Evolutionary conservation across 495 filamentous ascomycete species (phyloP).

Genomic region (Aspergillus sclerotiicarbonarius): DNA sequence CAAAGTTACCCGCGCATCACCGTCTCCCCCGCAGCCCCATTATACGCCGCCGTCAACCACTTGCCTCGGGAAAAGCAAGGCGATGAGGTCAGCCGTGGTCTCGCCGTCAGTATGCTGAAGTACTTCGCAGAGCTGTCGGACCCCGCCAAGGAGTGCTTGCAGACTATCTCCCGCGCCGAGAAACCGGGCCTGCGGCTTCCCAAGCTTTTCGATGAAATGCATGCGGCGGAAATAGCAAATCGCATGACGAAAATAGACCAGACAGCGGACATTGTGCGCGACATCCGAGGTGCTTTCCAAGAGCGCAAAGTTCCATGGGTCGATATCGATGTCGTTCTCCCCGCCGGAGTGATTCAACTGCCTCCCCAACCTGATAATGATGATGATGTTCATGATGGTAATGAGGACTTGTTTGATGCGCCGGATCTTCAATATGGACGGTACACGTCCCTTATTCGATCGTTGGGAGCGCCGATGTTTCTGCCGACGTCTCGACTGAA

Average conservation of each 20-base stretch:
- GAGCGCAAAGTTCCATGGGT: constrained; percentile 77
- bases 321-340: constrained; percentile 85
- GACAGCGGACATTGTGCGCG: constrained; percentile 63
- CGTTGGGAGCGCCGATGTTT: constrained; percentile 80
- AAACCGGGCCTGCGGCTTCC: constrained; percentile 45
- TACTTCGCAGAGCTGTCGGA: constrained; percentile 89
- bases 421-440: constrained; percentile 66
- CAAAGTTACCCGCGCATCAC: constrained; percentile 86
- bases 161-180: constrained; percentile 31
- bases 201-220: constrained; percentile 80
- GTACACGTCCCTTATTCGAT: constrained; percentile 69
- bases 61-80: constrained; percentile 93
- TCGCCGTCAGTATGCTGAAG: constrained; percentile 88
- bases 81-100: constrained; percentile 80
- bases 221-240: constrained; percentile 86
- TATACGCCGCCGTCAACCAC: constrained; percentile 86
- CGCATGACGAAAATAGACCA: constrained; percentile 78
- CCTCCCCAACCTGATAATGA: constrained; percentile 38
- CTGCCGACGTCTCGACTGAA: constrained; percentile 84
- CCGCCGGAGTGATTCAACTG: constrained; percentile 65
- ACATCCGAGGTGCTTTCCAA: constrained; percentile 68
- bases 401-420: constrained; percentile 51
- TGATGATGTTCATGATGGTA: constrained; percentile 26
- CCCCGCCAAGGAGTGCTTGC: constrained; percentile 60
- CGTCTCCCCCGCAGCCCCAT: constrained; percentile 89